A percentile compares a stretch with the other conserved stretches of the same genome.
These are phyloP conservation scores for Pythium pectinolyticum DNA, from an alignment of 352 stramenopile genomes.

Conservation along the genomic window DNA sequence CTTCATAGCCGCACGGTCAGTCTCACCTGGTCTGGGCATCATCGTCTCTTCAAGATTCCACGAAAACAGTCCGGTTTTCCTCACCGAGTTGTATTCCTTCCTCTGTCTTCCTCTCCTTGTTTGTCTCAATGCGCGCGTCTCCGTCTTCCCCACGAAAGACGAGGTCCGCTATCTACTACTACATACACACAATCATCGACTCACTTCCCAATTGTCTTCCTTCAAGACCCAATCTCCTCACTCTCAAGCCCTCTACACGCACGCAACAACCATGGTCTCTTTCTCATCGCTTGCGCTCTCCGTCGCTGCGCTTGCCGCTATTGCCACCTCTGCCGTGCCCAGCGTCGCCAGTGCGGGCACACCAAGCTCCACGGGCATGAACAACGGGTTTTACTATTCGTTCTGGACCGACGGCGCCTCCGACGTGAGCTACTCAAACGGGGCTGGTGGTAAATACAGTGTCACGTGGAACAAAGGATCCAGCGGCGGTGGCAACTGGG, in stretches of 20 bases:
- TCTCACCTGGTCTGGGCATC: no score
- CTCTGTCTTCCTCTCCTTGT: no score
- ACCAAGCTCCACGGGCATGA: not conserved
- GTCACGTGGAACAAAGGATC: conserved; percentile 8
- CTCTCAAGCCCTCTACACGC: not conserved
- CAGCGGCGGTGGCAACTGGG: conserved; percentile 9
- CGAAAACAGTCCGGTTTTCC: no score
- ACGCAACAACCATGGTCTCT: conserved; percentile 11
- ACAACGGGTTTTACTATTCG: conserved; percentile 13
- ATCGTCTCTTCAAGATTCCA: no score
- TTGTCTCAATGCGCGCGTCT: no score
- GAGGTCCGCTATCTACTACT: no score
- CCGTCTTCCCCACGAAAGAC: no score
- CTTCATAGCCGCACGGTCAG: no score
- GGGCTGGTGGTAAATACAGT: conserved; percentile 2
- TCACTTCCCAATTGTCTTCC: no score
- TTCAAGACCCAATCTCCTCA: no score
- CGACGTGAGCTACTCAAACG: conserved; percentile 7
- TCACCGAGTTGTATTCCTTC: no score
- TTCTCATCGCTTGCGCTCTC: not conserved
- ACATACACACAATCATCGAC: no score
- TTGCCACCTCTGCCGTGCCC: not conserved
- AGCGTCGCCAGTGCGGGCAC: not conserved
- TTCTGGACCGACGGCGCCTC: conserved; percentile 10
- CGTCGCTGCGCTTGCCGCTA: not conserved